Evolutionary conservation across 2,329 filamentous ascomycete genomes (phyloP), one percentile per base, ranked within the genome.

Genomic region (Penicillium sp.): DNA sequence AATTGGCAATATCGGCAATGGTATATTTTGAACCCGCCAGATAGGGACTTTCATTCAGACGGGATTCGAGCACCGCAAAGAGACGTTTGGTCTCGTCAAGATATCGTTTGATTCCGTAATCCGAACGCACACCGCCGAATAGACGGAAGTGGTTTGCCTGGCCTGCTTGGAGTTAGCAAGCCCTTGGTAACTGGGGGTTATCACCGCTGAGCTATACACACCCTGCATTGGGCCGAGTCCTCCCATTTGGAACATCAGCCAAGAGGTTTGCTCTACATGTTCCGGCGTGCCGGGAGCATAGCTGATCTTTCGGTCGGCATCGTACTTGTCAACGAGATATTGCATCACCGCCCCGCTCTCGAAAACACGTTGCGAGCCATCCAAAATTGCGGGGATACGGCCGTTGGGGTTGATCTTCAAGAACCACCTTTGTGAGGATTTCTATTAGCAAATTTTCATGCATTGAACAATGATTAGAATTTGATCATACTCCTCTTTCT

Each of bases 401-500:
- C 77, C 78, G 59, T 79, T 80, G n/a, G 77, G 78, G 54, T 79
- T 79, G 54, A 79, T 77, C 43, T 75, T 71, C 42, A 79, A 57
- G 61, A 74, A 81, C 76, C 76, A 79, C 10, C 67, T 66, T 21
- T 40, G 3, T 18, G 3, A 14, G n/a, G 4, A 16, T 2, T n/a
- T 13, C 27, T 21, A 29, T 52, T 13, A 49, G 42, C 13, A 29
- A 31, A 10, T 14, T 43, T 5, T 31, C 1, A 14, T 9, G 5
- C 14, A 7, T 11, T 21, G 10, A 5, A n/a, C 6, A 27, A 13
- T 14, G 1, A 13, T 16, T 3, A 11, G 18, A 9, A 11, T 11
- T 3, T 1, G 6, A 3, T 16, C 50, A 13, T 61, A 70, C 64
- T 67, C 60, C 57, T 78, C 69, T 54, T 79, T 80, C 56, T 79